Evolutionary conservation across 1,284 basidiomycete species (phyloP), one percentile per base, ranked within the genome.

Genomic region (Porodaedalea pini): DNA sequence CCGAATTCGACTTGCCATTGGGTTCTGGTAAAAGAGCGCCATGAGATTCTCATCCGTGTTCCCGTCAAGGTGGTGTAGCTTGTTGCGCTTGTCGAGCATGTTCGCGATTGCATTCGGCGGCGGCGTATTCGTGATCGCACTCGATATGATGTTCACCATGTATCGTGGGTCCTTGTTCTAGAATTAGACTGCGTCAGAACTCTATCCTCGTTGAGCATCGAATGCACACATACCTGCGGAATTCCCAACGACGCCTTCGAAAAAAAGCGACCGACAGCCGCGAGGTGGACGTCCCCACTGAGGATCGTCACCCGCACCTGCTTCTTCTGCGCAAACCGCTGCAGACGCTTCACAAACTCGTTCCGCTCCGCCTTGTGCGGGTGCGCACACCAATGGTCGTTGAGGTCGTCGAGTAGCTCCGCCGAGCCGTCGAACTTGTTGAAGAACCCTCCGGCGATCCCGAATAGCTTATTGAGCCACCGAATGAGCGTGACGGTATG

Each of bases 361-460:
- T 78, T 78, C 23, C 76, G 69, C 58, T 78, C 76, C 21, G 65
- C 62, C 62, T 77, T 77, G 65, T 78, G 75, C 2, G 64, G 64
- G 19, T 61, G 66, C 0, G 73, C 70, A 54, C 70, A 73, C 56
- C 61, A 59, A 62, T 70, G 69, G 55, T 70, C 69, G 32, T 68
- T 68, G 11, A 67, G 67, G 58, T 76, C 74, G 59, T 76, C 72
- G 19, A 73, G 63, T 19, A 72, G 62, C 58, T 71, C 69, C n/a
- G 68, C 66, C 19, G 67, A 65, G 7, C 65, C 67, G 43, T 71
- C 69, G 63, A 70, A 72, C 49, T 69, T 65, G 34, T 66, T 69
- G 44, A 63, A 60, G 0, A 66, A 37, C n/a, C 65, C 61, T 6
- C 40, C 57, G 7, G 48, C 58, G 19, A 65, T 25, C 0, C 65